Conservation (phyloP, 2,329 filamentous ascomycete genomes). For the Diaporthe vexans region DNA sequence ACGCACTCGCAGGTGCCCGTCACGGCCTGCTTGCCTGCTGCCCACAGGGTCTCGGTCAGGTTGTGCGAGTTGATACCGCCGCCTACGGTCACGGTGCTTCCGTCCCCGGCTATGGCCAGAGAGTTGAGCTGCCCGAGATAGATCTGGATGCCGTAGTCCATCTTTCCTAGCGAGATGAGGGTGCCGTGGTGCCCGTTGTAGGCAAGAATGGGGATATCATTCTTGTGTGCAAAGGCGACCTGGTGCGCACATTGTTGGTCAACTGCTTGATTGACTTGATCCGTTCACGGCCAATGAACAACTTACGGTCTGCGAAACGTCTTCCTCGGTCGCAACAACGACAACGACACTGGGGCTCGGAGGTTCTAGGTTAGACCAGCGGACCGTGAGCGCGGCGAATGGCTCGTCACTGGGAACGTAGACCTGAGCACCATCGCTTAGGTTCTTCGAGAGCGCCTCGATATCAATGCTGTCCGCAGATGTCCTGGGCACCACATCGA, state of each 20-base stretch:
- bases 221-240: constrained; percentile 55
- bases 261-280: not conserved
- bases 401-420: constrained; percentile 51
- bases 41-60: constrained; percentile 64
- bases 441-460: not conserved
- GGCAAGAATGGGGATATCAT: constrained; percentile 64
- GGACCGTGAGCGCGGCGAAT: constrained; percentile 54
- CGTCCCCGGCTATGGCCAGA: constrained; percentile 58
- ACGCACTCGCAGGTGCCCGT: constrained; percentile 67
- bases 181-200: constrained; percentile 67
- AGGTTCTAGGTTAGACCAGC: constrained; percentile 61
- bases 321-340: constrained; percentile 60
- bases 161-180: constrained; percentile 61
- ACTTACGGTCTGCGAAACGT: constrained; percentile 53
- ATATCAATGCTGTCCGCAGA: constrained; percentile 10
- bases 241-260: not conserved
- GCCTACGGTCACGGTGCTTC: constrained; percentile 60
- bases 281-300: not conserved
- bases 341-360: constrained; percentile 62
- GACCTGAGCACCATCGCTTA: constrained; percentile 42
- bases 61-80: constrained; percentile 62
- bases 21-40: constrained; percentile 61
- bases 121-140: constrained; percentile 59
- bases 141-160: constrained; percentile 66
- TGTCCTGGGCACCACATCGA: not conserved